phyloP scores from a whole-genome alignment of 768 basidiomycete genomes.

The Suillus sp. region DNA sequence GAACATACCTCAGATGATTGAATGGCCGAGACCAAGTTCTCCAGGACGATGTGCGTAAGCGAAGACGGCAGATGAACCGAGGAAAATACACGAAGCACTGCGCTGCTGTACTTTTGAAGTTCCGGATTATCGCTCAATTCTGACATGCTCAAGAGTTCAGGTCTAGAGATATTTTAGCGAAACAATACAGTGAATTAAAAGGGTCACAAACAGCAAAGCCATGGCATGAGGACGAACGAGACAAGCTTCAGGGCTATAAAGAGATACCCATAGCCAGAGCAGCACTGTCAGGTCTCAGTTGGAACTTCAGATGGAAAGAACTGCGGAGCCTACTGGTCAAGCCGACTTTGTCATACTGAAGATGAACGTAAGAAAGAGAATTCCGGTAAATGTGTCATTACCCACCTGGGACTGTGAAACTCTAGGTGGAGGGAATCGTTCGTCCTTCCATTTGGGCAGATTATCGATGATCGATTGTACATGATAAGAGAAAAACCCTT shows the following conservation, averaged over 20 bases:
- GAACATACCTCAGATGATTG: slow-evolving; percentile 71
- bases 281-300: slow-evolving; percentile 51
- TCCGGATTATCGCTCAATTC: slow-evolving; percentile 87
- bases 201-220: slow-evolving; percentile 66
- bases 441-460: slow-evolving; percentile 69
- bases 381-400: slow-evolving; percentile 6
- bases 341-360: slow-evolving; percentile 84
- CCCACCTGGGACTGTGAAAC: slow-evolving; percentile 77
- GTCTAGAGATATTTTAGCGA: slow-evolving; percentile 45
- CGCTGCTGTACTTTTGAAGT: slow-evolving; percentile 77
- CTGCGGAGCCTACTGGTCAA: slow-evolving; percentile 63
- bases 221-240: slow-evolving; percentile 78
- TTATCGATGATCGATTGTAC: slow-evolving; percentile 57
- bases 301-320: slow-evolving; percentile 14
- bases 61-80: slow-evolving; percentile 74
- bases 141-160: slow-evolving; percentile 87
- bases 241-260: slow-evolving; percentile 73
- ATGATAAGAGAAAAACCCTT: slow-evolving; percentile 55
- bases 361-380: slow-evolving; percentile 19
- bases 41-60: slow-evolving; percentile 61
- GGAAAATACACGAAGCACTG: slow-evolving; percentile 80
- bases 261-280: slow-evolving; percentile 78
- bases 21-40: slow-evolving; percentile 68
- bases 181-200: neutral
- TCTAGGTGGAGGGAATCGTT: slow-evolving; percentile 82